These are phyloP conservation scores for Hypholoma fasciculare DNA, from an alignment of 768 basidiomycete genomes.

Conservation along the genomic window DNA sequence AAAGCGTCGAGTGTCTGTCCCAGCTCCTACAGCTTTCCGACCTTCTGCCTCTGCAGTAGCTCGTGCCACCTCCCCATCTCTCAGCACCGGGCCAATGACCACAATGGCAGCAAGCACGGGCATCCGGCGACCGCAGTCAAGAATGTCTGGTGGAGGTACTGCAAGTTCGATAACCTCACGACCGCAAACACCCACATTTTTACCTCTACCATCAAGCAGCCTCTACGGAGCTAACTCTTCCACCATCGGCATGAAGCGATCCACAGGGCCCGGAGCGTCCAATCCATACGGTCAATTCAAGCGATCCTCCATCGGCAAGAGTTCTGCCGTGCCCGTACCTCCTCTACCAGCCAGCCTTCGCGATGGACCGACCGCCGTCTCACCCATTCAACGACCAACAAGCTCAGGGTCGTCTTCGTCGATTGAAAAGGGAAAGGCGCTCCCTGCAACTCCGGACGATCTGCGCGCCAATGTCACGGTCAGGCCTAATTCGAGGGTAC, in stretches of 20 bases:
- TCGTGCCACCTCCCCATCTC: conserved; percentile 26
- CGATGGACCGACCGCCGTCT: conserved; percentile 35
- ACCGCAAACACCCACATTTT: conserved; percentile 74
- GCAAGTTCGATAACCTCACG: conserved; percentile 72
- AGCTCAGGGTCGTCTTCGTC: conserved; percentile 27
- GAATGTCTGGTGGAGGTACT: conserved; percentile 67
- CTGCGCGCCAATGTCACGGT: conserved; percentile 47
- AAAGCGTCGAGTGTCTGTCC: conserved; percentile 62
- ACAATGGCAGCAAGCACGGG: conserved; percentile 40
- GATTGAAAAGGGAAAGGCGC: conserved; percentile 25
- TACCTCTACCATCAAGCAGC: conserved; percentile 64
- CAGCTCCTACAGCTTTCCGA: conserved; percentile 48
- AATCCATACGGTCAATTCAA: conserved; percentile 46
- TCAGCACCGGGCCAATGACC: conserved; percentile 23
- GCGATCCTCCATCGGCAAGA: conserved; percentile 59
- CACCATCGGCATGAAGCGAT: conserved; percentile 53
- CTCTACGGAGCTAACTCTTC: conserved; percentile 42
- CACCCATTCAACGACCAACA: conserved; percentile 26
- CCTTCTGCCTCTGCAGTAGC: conserved; percentile 44
- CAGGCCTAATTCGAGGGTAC: conserved; percentile 41
- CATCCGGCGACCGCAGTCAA: conserved; percentile 67
- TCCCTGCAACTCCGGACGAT: conserved; percentile 38
- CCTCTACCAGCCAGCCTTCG: conserved; percentile 28
- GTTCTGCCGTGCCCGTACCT: conserved; percentile 34
- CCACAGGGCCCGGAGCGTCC: conserved; percentile 48